Conservation (phyloP, 192 early-diverging fungal genomes). For the Linnemannia elongata region DNA sequence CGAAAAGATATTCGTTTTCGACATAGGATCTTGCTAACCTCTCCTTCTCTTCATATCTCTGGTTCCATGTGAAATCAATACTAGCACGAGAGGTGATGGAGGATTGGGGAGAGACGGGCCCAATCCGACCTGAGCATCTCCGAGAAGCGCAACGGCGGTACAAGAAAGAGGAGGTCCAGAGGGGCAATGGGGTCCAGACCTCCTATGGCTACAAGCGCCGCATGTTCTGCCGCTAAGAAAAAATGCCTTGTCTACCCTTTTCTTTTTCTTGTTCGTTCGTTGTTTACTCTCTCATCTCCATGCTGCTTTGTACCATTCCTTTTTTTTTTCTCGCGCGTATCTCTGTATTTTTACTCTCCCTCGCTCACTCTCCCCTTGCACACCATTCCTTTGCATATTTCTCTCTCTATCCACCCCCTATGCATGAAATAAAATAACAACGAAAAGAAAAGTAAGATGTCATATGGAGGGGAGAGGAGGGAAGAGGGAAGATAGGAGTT, state of each 20-base stretch:
- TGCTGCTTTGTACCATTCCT: not conserved
- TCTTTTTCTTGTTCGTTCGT: too few species aligned
- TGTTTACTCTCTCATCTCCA: not conserved
- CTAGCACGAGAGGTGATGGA: conserved; percentile 83
- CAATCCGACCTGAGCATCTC: conserved; percentile 87
- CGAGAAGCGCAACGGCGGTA: conserved; percentile 88
- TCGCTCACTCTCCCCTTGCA: too few species aligned
- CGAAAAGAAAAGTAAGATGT: too few species aligned
- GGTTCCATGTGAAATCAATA: not conserved
- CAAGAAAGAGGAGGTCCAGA: conserved; percentile 62
- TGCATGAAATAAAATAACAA: too few species aligned
- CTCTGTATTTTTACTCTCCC: not conserved
- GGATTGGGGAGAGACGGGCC: conserved; percentile 81
- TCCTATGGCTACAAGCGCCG: conserved; percentile 43
- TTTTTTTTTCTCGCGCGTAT: not conserved
- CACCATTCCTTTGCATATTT: too few species aligned
- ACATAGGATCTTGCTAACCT: too few species aligned
- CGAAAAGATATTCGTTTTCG: too few species aligned
- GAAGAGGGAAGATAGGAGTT: too few species aligned
- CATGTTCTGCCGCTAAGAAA: conserved; percentile 36
- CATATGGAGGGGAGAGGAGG: too few species aligned
- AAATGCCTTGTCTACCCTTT: not conserved
- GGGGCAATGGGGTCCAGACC: conserved; percentile 21
- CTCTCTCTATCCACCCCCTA: too few species aligned
- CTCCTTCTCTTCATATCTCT: not conserved